phyloP scores from a whole-genome alignment of 2,329 filamentous ascomycete species.

The Cladosporium colombiae region DNA sequence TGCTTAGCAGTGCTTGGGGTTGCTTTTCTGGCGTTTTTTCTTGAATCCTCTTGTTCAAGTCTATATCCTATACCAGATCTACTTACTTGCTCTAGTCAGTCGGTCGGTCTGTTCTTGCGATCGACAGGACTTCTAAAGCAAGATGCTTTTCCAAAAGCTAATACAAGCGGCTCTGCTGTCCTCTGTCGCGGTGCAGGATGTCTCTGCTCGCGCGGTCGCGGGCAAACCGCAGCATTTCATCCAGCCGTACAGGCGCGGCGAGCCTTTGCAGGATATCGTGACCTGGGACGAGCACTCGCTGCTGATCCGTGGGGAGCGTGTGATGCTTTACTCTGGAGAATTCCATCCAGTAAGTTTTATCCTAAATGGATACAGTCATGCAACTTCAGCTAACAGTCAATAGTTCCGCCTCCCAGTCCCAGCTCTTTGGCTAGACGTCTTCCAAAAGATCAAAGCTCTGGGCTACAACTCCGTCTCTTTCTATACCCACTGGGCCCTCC shows the following conservation, averaged over 20 bases:
- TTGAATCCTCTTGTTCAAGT: slow-evolving; percentile 15
- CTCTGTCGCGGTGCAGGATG: slow-evolving; percentile 25
- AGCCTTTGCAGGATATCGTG: slow-evolving; percentile 58
- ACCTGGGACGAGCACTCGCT: slow-evolving; percentile 72
- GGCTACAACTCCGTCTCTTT: slow-evolving; percentile 81
- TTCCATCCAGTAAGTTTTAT: slow-evolving; percentile 57
- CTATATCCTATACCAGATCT: slow-evolving; percentile 11
- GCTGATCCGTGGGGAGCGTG: slow-evolving; percentile 67
- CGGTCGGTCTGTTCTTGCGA: background rate
- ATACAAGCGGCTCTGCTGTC: slow-evolving; percentile 31
- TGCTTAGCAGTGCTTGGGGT: slow-evolving; percentile 16
- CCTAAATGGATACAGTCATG: no score
- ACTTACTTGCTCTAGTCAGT: background rate
- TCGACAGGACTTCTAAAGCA: background rate
- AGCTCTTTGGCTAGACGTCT: slow-evolving; percentile 67
- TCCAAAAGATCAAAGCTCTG: slow-evolving; percentile 79
- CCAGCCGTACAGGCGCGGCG: slow-evolving; percentile 49
- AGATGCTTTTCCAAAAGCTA: slow-evolving; percentile 33
- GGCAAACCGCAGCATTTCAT: slow-evolving; percentile 54
- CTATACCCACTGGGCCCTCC: slow-evolving; percentile 75
- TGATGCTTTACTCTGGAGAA: slow-evolving; percentile 73
- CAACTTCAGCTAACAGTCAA: background rate
- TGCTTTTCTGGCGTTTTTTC: background rate
- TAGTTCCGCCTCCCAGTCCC: slow-evolving; percentile 62
- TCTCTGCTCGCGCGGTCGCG: slow-evolving; percentile 49